Base-by-base conservation (phyloP, 2,329 filamentous ascomycete genomes). In the Trichophyton benhamiae region DNA sequence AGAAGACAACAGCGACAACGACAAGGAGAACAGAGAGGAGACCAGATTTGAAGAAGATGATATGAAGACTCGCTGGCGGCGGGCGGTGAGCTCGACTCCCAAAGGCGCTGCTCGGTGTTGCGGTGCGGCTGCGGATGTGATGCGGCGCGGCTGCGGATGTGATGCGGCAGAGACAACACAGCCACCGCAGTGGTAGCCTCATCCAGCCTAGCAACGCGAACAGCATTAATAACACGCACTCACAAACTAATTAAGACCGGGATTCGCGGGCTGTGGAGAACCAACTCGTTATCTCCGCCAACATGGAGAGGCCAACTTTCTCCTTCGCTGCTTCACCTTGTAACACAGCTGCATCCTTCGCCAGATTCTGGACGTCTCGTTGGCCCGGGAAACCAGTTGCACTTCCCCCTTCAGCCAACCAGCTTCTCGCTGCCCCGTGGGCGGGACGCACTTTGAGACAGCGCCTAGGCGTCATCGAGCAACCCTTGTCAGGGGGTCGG, bases 401-500 rank as follows among this genome's bases (percentile, higher is more conserved):
- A 6, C 22, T 33, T 53, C 22, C 49, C 46, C 49, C 49, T 53
- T 33, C 49, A 1, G n/a, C 49, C 49, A 53, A 53, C 25, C 49
- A 53, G 13, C 49, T 7, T 52, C 46, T 20, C 17, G 49, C 44
- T 11, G 17, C 6, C 11, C 44, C 17, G 9, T 25, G 17, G n/a
- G 44, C 44, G 44, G 44, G 20, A 48, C 22, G 7, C 44, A 9
- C 9, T 25, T 53, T 53, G 49, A 30, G 49, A 33, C 27, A 33
- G 49, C 22, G 15, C 33, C 33, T 13, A 17, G 6, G 49, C 41
- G 22, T 30, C 44, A 25, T 22, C 11, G 33, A 9, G 33, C 11
- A 38, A 48, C 13, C 49, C 49, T 17, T 53, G 49, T 53, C 49
- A 53, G 49, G 49, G 27, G 49, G 49, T 53, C 49, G 49, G 49